Evolutionary conservation across 805 yeast genomes (phyloP), one percentile per base, ranked within the genome.

Genomic region (Starmerella ratchasimensis): DNA sequence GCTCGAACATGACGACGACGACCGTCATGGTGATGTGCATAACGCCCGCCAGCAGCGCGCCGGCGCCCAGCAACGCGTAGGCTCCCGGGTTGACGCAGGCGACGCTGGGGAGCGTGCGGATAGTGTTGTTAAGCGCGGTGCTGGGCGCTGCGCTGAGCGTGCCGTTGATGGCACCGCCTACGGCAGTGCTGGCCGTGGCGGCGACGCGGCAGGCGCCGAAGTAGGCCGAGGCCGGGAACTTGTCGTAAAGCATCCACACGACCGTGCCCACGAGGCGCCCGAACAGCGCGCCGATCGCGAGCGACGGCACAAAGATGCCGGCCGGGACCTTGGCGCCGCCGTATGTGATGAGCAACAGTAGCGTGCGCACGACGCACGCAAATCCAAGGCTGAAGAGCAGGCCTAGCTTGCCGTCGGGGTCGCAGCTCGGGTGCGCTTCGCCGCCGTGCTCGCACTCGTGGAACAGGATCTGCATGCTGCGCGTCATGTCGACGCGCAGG

Each of bases 251-350:
- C 19, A 61, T 53, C 49, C 82, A 80, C 13, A 80, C 76, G 8
- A 80, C 39, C 5, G 83, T 63, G 13, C 96, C 94, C 4, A 88
- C 51, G 0, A 84, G 76, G 37, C 95, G 67, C 2, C 97, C 97
- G 63, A 88, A 86, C 0, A 93, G 75, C 0, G 96, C 94, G 17
- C 97, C 97, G 3, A 86, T 81, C 0, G 96, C 94, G 93, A 86
- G 80, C 1, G 95, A 83, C 3, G 97, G 97, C 15, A 86, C 95
- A 60, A 86, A 86, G 6, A 86, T 84, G 17, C 97, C 97, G 4
- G 94, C 93, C 0, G 97, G 97, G 0, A 88, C 86, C 58, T 79
- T 83, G 44, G 84, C 76, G 1, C 47, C 50, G 2, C 95, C 95
- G 56, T 93, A 90, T 0, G 97, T 79, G 13, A 90, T 65, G 20